phyloP scores from a whole-genome alignment of 805 yeast species.

The Grigorovia yakushimaensis region DNA sequence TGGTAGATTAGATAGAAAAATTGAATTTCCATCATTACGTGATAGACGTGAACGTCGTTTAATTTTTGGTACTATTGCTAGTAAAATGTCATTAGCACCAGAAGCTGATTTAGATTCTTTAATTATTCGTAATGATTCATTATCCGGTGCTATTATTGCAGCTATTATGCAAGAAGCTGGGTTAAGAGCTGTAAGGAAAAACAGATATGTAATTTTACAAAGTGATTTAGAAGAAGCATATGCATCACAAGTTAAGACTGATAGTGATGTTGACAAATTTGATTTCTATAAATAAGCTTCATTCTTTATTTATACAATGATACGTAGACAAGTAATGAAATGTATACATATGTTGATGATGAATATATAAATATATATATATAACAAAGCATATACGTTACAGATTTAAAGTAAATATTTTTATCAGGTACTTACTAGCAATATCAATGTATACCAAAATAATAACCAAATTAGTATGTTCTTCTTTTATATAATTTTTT shows the following conservation, averaged over 20 bases:
- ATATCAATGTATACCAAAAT: neutral
- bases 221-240: conserved; percentile 97
- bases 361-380: neutral
- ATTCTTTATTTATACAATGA: neutral
- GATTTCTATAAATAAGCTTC: conserved; percentile 78
- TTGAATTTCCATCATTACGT: conserved; percentile 91
- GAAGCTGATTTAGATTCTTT: conserved; percentile 93
- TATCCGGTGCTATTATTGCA: conserved; percentile 95
- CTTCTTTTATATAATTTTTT: neutral
- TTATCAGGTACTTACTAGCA: too few relatives aligned
- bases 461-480: neutral
- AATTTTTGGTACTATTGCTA: conserved; percentile 89
- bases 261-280: conserved; percentile 91
- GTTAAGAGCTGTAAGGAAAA: conserved; percentile 94
- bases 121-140: conserved; percentile 90
- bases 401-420: too few relatives aligned
- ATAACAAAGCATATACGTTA: neutral
- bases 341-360: neutral
- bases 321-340: too few relatives aligned
- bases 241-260: conserved; percentile 91
- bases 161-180: conserved; percentile 99
- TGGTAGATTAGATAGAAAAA: conserved; percentile 96
- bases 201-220: conserved; percentile 92
- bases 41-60: conserved; percentile 97
- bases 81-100: conserved; percentile 97